Base-by-base conservation (phyloP, 2,329 filamentous ascomycete species). In the Scytalidium lignicola region DNA sequence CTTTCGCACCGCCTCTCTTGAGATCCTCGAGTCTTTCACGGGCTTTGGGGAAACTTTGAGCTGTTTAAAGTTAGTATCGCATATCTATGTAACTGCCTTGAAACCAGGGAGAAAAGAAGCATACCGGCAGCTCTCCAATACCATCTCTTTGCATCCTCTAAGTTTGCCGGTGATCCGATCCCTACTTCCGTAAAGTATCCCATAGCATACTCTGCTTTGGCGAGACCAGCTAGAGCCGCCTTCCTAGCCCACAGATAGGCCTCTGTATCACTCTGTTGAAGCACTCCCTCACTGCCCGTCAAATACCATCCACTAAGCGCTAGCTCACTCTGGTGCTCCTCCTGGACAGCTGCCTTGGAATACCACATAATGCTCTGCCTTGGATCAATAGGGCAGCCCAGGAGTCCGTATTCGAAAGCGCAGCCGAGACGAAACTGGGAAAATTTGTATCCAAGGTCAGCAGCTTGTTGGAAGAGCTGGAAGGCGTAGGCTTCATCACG, bases 151-250 rank as follows among this genome's bases (percentile, higher is more conserved):
- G 92, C 93, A 70, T 97, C 93, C 62, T 99, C 93, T 59, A 96
- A 62, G 65, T 92, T 95, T 8, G 87, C 83, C 15, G 85, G 76
- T 55, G 89, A 84, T 23, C 93, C 93, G 59, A 99, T 97, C 12
- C 93, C 93, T 44, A 93, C 85, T 69, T 99, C 93, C 1, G 89
- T 95, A 64, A 95, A 96, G 70, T 97, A 96, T 0, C 93, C 93
- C 87, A 99, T 96, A 0, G 92, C 93, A 70, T 96, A 97, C 71
- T 97, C 88, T 0, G 93, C 93, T 74, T 97, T 99, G 7, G 90
- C 84, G 32, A 96, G 70, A 2, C 92, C 90, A 3, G 90, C 87
- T 55, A 85, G 82, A 0, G 93, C 93, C 2, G 93, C 92, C 69
- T 96, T 97, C 19, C 92, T 78, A 10, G 93, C 92, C 93, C 93